phyloP scores from a whole-genome alignment of 2,329 filamentous ascomycete genomes.

The Botrytis paeoniae region DNA sequence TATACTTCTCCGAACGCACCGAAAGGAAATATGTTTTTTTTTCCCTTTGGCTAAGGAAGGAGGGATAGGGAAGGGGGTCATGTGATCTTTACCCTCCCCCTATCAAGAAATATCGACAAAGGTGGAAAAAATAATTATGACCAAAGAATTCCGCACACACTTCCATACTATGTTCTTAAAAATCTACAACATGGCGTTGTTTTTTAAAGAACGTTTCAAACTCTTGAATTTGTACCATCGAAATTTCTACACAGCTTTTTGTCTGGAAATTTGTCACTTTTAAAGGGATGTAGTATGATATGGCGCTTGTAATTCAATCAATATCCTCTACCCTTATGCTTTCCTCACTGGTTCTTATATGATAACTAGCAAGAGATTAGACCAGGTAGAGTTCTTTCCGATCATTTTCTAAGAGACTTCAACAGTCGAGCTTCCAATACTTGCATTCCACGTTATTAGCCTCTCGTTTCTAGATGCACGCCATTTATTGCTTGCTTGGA shows the following conservation, averaged over 20 bases:
- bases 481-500: conserved; percentile 26
- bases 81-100: too few relatives aligned
- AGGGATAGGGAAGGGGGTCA: too few relatives aligned
- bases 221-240: not conserved
- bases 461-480: conserved; percentile 2
- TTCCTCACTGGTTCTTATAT: not conserved
- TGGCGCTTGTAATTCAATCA: not conserved
- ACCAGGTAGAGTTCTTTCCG: not conserved
- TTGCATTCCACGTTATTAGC: not conserved
- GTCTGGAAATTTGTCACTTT: not conserved
- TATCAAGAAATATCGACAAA: too few relatives aligned
- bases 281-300: not conserved
- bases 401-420: not conserved
- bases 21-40: too few relatives aligned
- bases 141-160: too few relatives aligned
- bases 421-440: not conserved
- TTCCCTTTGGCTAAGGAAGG: too few relatives aligned
- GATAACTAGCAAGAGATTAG: not conserved
- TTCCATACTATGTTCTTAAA: not conserved
- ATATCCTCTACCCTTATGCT: not conserved
- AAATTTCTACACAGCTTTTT: not conserved
- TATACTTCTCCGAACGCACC: too few relatives aligned
- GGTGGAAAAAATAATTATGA: too few relatives aligned
- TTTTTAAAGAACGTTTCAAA: not conserved
- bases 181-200: not conserved